phyloP scores from a whole-genome alignment of 2,329 filamentous ascomycete genomes.

The Microcyclospora tardicrescens region DNA sequence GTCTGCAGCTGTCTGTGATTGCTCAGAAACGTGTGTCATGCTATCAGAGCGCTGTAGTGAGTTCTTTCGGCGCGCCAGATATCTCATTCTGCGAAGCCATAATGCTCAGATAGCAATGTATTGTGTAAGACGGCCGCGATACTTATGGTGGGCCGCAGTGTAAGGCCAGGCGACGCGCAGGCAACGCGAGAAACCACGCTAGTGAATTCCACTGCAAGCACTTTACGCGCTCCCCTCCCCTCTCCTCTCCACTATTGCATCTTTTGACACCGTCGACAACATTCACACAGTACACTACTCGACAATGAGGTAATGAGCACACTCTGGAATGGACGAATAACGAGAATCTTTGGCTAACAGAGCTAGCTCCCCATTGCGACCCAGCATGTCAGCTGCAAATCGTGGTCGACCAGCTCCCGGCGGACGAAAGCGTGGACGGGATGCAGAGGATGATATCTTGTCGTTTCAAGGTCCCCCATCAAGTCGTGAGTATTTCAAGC shows the following conservation, averaged over 20 bases:
- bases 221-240: too few species aligned
- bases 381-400: slow-evolving; percentile 73
- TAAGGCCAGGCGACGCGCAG: too few species aligned
- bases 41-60: background rate
- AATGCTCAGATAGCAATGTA: too few species aligned
- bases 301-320: background rate
- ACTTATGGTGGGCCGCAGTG: too few species aligned
- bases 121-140: too few species aligned
- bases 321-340: background rate
- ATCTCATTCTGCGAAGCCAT: too few species aligned
- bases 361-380: slow-evolving; percentile 65
- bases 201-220: too few species aligned
- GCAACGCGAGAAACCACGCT: too few species aligned
- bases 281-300: background rate
- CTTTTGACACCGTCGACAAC: background rate
- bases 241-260: background rate
- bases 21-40: slow-evolving; percentile 29
- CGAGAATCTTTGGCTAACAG: background rate
- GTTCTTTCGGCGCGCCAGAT: too few species aligned
- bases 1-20: slow-evolving; percentile 43
- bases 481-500: slow-evolving; percentile 40
- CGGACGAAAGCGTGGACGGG: slow-evolving; percentile 51
- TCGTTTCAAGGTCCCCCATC: slow-evolving; percentile 49
- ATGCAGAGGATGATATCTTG: slow-evolving; percentile 47
- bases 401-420: slow-evolving; percentile 46